These are phyloP conservation scores for Cercospora beticola DNA, from an alignment of 2,329 filamentous ascomycete species.

Conservation along the genomic window DNA sequence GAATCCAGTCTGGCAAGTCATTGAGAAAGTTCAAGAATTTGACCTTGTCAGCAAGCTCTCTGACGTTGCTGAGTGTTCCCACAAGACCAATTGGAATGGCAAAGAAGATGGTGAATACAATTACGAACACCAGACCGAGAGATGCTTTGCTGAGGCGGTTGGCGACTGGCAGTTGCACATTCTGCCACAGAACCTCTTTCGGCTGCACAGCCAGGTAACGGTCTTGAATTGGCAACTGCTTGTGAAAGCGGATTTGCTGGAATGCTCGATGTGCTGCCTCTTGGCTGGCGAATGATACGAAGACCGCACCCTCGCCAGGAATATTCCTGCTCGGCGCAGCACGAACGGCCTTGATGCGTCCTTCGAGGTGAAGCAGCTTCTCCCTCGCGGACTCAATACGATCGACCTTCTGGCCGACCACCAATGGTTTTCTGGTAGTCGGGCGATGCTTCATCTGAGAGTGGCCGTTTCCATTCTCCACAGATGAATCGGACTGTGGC, in stretches of 20 bases:
- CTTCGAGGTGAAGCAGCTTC: constrained; percentile 70
- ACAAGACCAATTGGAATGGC: constrained; percentile 38
- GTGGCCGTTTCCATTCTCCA: constrained; percentile 25
- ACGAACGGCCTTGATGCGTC: constrained; percentile 66
- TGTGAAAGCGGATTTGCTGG: constrained; percentile 51
- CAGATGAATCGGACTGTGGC: not conserved
- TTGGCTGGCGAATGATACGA: constrained; percentile 83
- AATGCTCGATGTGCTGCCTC: constrained; percentile 80
- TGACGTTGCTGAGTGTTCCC: constrained; percentile 38
- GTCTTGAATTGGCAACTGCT: constrained; percentile 40
- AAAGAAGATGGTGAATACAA: constrained; percentile 40
- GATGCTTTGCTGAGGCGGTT: constrained; percentile 35
- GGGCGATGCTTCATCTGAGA: constrained; percentile 51
- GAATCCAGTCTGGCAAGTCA: constrained; percentile 32
- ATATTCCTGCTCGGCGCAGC: constrained; percentile 53
- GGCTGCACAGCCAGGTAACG: constrained; percentile 48
- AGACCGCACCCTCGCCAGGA: constrained; percentile 69
- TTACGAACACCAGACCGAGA: constrained; percentile 35
- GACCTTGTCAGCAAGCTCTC: constrained; percentile 34
- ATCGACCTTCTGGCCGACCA: constrained; percentile 83
- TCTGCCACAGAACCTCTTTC: constrained; percentile 50
- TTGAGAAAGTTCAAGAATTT: constrained; percentile 36
- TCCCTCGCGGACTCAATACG: constrained; percentile 82
- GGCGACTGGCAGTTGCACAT: constrained; percentile 41
- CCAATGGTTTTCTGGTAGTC: constrained; percentile 65